Evolutionary conservation across 805 yeast species (phyloP), one percentile per base, ranked within the genome.

Genomic region (Torulaspora delbrueckii): DNA sequence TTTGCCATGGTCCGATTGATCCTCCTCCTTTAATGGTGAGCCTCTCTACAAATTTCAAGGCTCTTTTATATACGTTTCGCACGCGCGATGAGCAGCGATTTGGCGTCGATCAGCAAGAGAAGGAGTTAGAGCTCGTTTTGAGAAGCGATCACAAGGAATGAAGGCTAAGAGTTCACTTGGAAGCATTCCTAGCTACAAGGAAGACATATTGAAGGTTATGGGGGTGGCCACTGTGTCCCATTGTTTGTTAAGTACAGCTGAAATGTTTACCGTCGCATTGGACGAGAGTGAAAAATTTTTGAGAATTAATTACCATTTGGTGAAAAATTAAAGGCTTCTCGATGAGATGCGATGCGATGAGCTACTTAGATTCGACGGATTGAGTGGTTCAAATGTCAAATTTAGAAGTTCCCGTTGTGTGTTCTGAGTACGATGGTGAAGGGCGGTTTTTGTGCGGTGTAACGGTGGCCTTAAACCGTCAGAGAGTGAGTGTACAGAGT

Each of bases 381-480:
- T 18, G 10, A 23, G 26, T 25, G 28, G 36, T 13, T 32, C 27
- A 23, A 10, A 39, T 39, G 40, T 37, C 41, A 31, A 34, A 13
- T 24, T 32, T 33, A 18, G 42, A 43, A n/a, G 39, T 36, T 9
- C 59, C 61, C 7, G 57, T 63, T 40, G 59, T 62, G n/a, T 54
- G 68, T 13, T 73, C 82, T 19, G 67, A 66, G 32, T 86, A 81
- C 60, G 91, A 87, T 63, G 73, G 80, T 9, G 65, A 76, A 1
- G 81, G 84, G n/a, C 70, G 75, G 36, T 74, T 73, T 57, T 73
- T 81, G 54, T 88, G 90, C 22, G 76, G 80, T 37, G 86, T 78
- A 1, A 68, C 78, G 16, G 77, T 79, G 28, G 83, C 87, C 1
- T 73, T 87, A 48, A 91, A 86, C 62, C 71, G 81, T 4, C 91